A percentile compares a stretch with the other conserved stretches of the same genome.
Evolutionary conservation across 495 filamentous ascomycete genomes (phyloP).

Genomic region (Podospora fimiseda): DNA sequence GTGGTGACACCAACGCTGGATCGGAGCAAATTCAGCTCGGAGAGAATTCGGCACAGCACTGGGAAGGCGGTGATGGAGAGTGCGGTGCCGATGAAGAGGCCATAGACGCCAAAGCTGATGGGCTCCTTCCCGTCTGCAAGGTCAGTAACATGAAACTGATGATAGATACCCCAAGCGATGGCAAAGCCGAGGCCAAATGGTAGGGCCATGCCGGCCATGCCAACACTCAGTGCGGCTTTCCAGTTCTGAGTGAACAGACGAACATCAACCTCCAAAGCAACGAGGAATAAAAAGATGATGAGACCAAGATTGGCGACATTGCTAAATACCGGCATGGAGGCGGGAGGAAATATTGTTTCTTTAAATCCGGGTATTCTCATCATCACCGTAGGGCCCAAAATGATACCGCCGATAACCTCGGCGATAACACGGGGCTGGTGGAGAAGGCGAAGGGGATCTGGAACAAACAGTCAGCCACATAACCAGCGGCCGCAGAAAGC

Average conservation of each 20-base stretch:
- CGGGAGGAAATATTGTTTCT: conserved; percentile 66
- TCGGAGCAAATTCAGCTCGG: conserved; percentile 80
- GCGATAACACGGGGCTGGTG: conserved; percentile 92
- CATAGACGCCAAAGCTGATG: conserved; percentile 74
- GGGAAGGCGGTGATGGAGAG: conserved; percentile 96
- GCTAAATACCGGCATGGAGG: conserved; percentile 66
- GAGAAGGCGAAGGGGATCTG: conserved; percentile 68
- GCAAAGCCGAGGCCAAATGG: conserved; percentile 65
- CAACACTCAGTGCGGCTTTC: conserved; percentile 75
- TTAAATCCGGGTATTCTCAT: conserved; percentile 78
- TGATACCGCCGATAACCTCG: conserved; percentile 88
- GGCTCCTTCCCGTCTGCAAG: conserved; percentile 15
- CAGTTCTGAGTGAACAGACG: conserved; percentile 81
- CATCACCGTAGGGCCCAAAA: conserved; percentile 83
- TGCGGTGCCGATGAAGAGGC: conserved; percentile 91
- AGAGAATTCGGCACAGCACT: conserved; percentile 89
- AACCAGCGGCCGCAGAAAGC: neutral
- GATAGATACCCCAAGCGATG: conserved; percentile 80
- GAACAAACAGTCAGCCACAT: conserved; percentile 1
- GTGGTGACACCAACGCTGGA: conserved; percentile 86
- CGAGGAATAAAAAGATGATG: conserved; percentile 84
- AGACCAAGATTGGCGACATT: conserved; percentile 87
- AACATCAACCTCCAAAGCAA: conserved; percentile 88
- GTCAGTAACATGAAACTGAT: conserved; percentile 65
- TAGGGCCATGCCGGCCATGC: conserved; percentile 76